Base-by-base conservation (phyloP, 2,329 filamentous ascomycete species). In the Sphaerulina musiva region DNA sequence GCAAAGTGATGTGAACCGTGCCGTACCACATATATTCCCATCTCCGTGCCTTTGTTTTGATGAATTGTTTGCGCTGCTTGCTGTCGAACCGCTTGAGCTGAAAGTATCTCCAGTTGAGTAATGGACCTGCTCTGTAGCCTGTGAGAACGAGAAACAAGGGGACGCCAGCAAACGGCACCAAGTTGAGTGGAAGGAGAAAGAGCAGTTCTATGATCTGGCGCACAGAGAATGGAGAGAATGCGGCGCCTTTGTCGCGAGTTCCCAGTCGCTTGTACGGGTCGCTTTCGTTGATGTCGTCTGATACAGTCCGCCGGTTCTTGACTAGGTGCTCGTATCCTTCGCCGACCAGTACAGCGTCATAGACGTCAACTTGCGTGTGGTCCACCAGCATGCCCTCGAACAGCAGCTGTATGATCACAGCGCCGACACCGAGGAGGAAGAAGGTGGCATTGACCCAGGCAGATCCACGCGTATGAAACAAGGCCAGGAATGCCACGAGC, bases 11-110 rank as follows among this genome's bases (percentile, higher is more conserved):
- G 47, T 90, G 88, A 3, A 93, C 78, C 0, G 87, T 89, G 12
- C 93, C 93, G 66, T 97, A 96, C 89, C 89, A 95, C 11, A 89
- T 85, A 68, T 96, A 97, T 55, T 93, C 87, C 81, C 88, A 87
- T 58, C 81, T 77, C 50, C 86, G 79, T 42, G 76, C 76, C 55
- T 78, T 78, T 34, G 74, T 76, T 51, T 77, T 78, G 29, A 92
- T 80, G 63, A 87, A 89, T 29, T 75, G 75, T 64, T 88, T 88
- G 59, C 83, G 79, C 67, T 95, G 81, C 63, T 86, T 83, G 69
- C 85, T 89, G 40, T 80, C 80, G 60, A 95, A 77, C 0, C 85
- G 87, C 40, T 84, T 78, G 46, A 98, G 76, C 64, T 90, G 82
- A 68, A 91, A 96, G 77, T 93, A 96, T 54, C 93, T 79, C 76